Percentiles rank a stretch among this genome's conserved stretches.
Conservation (phyloP, 2,329 filamentous ascomycete species). For the Aspergillus sp. region DNA sequence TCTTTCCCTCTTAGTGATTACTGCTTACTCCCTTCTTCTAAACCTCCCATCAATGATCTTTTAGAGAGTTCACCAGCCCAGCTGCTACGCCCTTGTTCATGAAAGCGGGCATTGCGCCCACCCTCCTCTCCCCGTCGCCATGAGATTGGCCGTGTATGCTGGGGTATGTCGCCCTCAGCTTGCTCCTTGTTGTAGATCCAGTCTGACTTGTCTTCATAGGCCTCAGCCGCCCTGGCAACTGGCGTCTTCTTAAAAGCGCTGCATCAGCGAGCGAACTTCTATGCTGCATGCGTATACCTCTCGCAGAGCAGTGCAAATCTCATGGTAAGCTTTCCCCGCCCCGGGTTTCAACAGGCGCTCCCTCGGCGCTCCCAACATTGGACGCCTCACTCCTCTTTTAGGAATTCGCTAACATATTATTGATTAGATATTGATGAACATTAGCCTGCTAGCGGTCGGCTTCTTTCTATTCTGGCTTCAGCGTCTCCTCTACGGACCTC, state of each 20-base stretch:
- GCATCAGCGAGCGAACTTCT: constrained; percentile 95
- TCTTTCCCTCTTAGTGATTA: constrained; percentile 1
- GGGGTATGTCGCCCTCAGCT: constrained; percentile 45
- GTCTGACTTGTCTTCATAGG: constrained; percentile 47
- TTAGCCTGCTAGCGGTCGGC: constrained; percentile 78
- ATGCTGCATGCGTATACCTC: constrained; percentile 94
- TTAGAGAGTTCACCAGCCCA: constrained; percentile 10
- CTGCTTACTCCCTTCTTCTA: constrained; percentile 1
- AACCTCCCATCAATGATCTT: constrained; percentile 19
- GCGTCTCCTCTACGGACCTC: constrained; percentile 82
- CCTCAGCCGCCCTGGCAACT: constrained; percentile 80
- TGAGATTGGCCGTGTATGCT: constrained; percentile 55
- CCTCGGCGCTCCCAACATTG: background rate
- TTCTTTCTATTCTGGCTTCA: constrained; percentile 84
- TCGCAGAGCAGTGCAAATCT: constrained; percentile 95
- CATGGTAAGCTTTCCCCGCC: constrained; percentile 62
- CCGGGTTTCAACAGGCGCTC: background rate
- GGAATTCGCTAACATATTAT: background rate
- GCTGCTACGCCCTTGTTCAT: constrained; percentile 26
- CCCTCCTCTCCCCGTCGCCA: constrained; percentile 32
- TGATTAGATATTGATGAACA: constrained; percentile 82
- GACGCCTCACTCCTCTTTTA: background rate
- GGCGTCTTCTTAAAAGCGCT: constrained; percentile 87
- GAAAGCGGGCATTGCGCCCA: constrained; percentile 29
- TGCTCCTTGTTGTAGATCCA: background rate